Evolutionary conservation across 1,284 basidiomycete genomes (phyloP), one percentile per base, ranked within the genome.

Genomic region (Apiotrichum akiyoshidainum): DNA sequence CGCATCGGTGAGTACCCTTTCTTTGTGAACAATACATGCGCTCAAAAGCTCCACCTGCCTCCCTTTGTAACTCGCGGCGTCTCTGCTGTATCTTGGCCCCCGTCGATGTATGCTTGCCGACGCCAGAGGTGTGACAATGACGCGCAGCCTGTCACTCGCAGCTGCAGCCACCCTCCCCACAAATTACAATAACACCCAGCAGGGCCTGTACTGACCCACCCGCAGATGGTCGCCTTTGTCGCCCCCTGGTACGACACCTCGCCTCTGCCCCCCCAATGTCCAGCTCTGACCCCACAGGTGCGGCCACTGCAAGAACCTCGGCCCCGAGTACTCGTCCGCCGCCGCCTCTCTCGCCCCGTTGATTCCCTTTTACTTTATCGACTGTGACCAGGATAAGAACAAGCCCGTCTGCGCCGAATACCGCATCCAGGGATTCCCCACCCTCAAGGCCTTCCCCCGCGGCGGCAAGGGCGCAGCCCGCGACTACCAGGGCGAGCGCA

Each of bases 381-480:
- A 97, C 75, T 97, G 93, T 66, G 93, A 97, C 68, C 86, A 83
- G n/a, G 83, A 86, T 26, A 79, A 81, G 69, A 95, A 96, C 78
- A 91, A 89, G 74, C 81, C 80, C 9, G 77, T 94, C 11, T 97
- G 93, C 71, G 85, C 85, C 0, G 85, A 91, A 62, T 89, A 89
- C 81, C 85, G 85, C n/a, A 84, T 96, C 21, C 82, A 92, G 78
- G 93, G 94, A 2, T 97, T 94, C 83, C 93, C 94, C 1, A 96
- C 93, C 5, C 81, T 94, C 75, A 97, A 89, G 84, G 79, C 90
- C 8, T 94, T 87, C 79, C 89, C 91, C 14, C 82, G 86, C 46
- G 91, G 89, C 13, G 80, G 78, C 21, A 81, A 86, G 59, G 75
- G 85, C 1, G 79, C 84, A 3, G 83, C 90, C 0, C 83, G 88